Conservation (phyloP, 179 eudicot species). For the Patellifolia procumbens region DNA sequence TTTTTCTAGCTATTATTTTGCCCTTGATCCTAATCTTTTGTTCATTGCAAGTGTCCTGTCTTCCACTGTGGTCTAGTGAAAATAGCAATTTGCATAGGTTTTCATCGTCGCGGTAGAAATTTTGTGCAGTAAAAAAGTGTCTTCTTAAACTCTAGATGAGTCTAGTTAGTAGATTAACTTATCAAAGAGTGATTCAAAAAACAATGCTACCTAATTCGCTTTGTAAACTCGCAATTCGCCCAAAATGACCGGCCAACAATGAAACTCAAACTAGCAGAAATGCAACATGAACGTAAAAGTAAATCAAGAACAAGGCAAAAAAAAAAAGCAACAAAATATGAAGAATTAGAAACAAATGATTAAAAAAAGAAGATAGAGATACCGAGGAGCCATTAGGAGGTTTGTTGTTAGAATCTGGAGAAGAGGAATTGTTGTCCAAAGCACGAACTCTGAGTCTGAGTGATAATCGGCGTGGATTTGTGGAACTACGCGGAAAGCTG, state of each 20-base stretch:
- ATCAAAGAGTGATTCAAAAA: too few species aligned
- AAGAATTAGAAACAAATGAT: neutral
- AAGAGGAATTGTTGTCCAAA: constrained; percentile 36
- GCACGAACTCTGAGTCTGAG: constrained; percentile 42
- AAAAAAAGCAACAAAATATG: neutral
- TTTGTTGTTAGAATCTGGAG: constrained; percentile 18
- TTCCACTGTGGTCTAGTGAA: neutral
- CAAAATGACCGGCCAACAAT: neutral
- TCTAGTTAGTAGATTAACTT: too few species aligned
- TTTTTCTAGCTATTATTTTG: neutral
- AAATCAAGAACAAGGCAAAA: neutral
- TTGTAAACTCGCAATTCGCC: neutral
- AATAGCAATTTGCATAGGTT: neutral
- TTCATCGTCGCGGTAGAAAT: neutral
- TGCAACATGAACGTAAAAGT: neutral
- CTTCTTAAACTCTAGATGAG: neutral
- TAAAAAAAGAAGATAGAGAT: neutral
- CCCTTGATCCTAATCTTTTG: neutral
- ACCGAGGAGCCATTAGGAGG: constrained; percentile 35
- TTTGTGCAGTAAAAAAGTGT: neutral
- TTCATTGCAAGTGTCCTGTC: neutral
- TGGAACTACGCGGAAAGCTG: constrained; percentile 32
- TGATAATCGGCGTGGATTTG: constrained; percentile 22
- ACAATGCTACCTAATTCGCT: too few species aligned
- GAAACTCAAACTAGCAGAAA: neutral